Conservation (phyloP, 495 filamentous ascomycete genomes). For the Annulohypoxylon nitens region DNA sequence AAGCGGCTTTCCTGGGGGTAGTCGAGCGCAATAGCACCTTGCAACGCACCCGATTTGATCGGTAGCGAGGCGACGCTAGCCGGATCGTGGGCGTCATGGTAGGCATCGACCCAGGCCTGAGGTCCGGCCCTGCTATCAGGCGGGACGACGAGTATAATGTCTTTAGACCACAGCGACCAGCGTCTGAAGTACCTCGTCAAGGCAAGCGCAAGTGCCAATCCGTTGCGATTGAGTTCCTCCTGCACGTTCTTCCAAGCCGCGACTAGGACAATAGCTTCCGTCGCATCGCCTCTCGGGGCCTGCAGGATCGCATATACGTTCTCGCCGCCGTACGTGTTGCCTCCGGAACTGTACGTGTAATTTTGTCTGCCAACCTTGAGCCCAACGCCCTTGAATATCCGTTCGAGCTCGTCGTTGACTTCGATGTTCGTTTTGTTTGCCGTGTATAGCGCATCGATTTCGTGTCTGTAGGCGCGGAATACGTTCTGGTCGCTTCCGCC, state of each 20-base stretch:
- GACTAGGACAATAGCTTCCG: slow-evolving; percentile 93
- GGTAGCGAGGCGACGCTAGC: slow-evolving; percentile 78
- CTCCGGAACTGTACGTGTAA: slow-evolving; percentile 80
- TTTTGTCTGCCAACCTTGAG: slow-evolving; percentile 88
- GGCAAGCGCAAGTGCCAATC: slow-evolving; percentile 85
- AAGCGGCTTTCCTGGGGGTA: slow-evolving; percentile 88
- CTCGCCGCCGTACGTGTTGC: slow-evolving; percentile 80
- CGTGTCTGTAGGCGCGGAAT: slow-evolving; percentile 91
- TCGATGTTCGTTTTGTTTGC: slow-evolving; percentile 63
- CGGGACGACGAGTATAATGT: slow-evolving; percentile 93
- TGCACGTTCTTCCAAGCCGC: slow-evolving; percentile 90
- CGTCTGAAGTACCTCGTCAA: slow-evolving; percentile 94
- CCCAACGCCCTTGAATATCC: slow-evolving; percentile 80
- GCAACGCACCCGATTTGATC: slow-evolving; percentile 90
- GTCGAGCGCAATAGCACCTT: slow-evolving; percentile 94
- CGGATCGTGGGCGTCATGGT: slow-evolving; percentile 86
- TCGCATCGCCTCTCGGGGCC: slow-evolving; percentile 96
- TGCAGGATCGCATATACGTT: slow-evolving; percentile 97
- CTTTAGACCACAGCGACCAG: slow-evolving; percentile 99
- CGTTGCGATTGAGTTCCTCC: slow-evolving; percentile 83
- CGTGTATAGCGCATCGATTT: slow-evolving; percentile 72
- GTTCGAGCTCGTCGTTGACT: slow-evolving; percentile 76
- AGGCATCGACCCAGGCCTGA: slow-evolving; percentile 97
- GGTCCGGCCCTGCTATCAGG: slow-evolving; percentile 90
- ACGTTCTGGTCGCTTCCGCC: slow-evolving; percentile 94